These are phyloP conservation scores for Rhinocladiella similis DNA, from an alignment of 2,329 filamentous ascomycete species.

Conservation along the genomic window DNA sequence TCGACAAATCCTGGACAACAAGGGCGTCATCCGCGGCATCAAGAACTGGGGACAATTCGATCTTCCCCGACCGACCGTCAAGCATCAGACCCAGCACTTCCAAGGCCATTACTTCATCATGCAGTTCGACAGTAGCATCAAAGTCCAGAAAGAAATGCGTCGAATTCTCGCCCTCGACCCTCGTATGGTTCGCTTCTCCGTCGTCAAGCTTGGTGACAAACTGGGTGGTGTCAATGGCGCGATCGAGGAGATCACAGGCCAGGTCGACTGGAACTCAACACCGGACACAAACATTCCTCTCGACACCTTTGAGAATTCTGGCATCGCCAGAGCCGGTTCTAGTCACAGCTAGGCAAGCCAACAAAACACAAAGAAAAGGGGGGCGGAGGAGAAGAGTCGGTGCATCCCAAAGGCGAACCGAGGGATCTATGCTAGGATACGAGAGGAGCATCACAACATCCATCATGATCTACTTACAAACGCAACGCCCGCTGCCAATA, in stretches of 20 bases:
- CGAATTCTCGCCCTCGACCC: slow-evolving; percentile 81
- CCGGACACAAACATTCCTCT: not conserved
- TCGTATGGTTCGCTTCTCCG: slow-evolving; percentile 80
- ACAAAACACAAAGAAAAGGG: not conserved
- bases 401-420: not conserved
- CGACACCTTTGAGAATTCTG: not conserved
- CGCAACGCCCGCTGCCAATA: slow-evolving; percentile 19
- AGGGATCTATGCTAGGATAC: not conserved
- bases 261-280: slow-evolving; percentile 51
- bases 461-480: slow-evolving; percentile 6
- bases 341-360: not conserved
- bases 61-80: slow-evolving; percentile 75
- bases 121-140: slow-evolving; percentile 82
- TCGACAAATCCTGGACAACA: slow-evolving; percentile 20
- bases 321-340: not conserved
- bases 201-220: slow-evolving; percentile 79
- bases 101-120: slow-evolving; percentile 96
- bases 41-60: slow-evolving; percentile 94
- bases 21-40: slow-evolving; percentile 84
- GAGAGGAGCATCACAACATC: slow-evolving; percentile 15
- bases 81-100: slow-evolving; percentile 79
- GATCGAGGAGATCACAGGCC: slow-evolving; percentile 58
- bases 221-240: slow-evolving; percentile 63
- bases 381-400: not conserved
- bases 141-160: slow-evolving; percentile 72